Base-by-base conservation (phyloP, 352 stramenopile genomes). In the Phytophthora megakarya region DNA sequence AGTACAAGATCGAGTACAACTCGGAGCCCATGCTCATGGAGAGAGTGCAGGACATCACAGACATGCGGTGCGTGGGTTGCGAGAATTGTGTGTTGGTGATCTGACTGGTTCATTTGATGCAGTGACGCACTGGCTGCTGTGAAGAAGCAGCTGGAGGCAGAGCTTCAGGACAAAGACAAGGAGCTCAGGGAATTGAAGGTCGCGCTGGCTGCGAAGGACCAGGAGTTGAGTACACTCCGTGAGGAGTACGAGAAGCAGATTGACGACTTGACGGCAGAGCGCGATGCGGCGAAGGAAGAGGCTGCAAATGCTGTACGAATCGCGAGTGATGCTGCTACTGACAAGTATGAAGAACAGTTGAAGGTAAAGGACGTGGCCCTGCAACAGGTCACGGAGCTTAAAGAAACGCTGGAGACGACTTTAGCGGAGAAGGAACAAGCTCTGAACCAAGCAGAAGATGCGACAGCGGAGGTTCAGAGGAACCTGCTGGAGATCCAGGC, bases 1-100 rank as follows among this genome's bases (percentile, higher is more conserved):
- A 92, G 62, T 94, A 94, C 77, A 88, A 93, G 54, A 70, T 90
- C 42, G 86, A 94, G 70, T 92, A 81, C 70, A 89, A 65, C 37
- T 89, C 81, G 19, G 86, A 94, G 59, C 83, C 86, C 15, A 93
- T 94, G 84, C 73, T 94, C 12, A 69, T 89, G 65, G 86, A 94
- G 65, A 77, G 79, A 10, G 67, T 94, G 47, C 86, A 94, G 67
- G 86, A 94, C 50, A 59, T 82, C 32, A 92, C 82, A 3, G 86
- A 93, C 59, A 94, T 94, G 83, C 75, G 83, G 68, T 80, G 21
- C 22, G 54, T 56, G 19, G 19, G n/a, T 33, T 40, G 23, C 7
- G 23, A 40, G n/a, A 10, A 9, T 16, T 32, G 35, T 19, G 8
- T 12, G 10, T 35, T 40, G 12, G 3, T 16, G 21, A 35, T 55